Conservation (phyloP, 2,329 filamentous ascomycete genomes). For the Pyrenophora teres region DNA sequence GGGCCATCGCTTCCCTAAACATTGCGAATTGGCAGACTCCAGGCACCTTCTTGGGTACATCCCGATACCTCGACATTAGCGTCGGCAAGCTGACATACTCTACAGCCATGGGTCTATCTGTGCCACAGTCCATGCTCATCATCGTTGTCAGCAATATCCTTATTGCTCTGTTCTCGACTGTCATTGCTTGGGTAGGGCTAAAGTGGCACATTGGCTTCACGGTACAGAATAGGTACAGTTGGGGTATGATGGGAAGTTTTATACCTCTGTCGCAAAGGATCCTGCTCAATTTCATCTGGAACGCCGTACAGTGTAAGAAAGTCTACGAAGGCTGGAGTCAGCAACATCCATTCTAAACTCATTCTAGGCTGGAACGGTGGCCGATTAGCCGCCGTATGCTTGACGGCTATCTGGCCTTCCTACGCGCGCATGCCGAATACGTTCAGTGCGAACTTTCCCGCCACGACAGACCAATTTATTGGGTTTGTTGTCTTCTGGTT, state of each 20-base stretch:
- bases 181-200: slow-evolving; percentile 56
- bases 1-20: slow-evolving; percentile 49
- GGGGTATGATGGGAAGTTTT: slow-evolving; percentile 57
- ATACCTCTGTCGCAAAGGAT: slow-evolving; percentile 56
- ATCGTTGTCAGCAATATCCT: slow-evolving; percentile 53
- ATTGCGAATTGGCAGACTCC: slow-evolving; percentile 56
- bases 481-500: slow-evolving; percentile 45
- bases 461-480: slow-evolving; percentile 44
- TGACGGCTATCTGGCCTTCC: slow-evolving; percentile 45
- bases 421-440: slow-evolving; percentile 44
- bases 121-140: slow-evolving; percentile 55
- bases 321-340: neutral
- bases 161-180: slow-evolving; percentile 50
- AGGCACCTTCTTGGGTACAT: slow-evolving; percentile 51
- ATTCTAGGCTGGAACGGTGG: slow-evolving; percentile 44
- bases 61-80: neutral
- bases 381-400: slow-evolving; percentile 39
- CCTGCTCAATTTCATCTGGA: slow-evolving; percentile 59
- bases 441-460: slow-evolving; percentile 40
- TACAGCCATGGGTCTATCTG: slow-evolving; percentile 54
- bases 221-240: slow-evolving; percentile 56
- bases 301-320: slow-evolving; percentile 53
- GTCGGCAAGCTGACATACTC: slow-evolving; percentile 3
- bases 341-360: neutral
- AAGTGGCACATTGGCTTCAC: slow-evolving; percentile 59